phyloP scores from a whole-genome alignment of 2,329 filamentous ascomycete genomes.

The Diaporthe australafricana region DNA sequence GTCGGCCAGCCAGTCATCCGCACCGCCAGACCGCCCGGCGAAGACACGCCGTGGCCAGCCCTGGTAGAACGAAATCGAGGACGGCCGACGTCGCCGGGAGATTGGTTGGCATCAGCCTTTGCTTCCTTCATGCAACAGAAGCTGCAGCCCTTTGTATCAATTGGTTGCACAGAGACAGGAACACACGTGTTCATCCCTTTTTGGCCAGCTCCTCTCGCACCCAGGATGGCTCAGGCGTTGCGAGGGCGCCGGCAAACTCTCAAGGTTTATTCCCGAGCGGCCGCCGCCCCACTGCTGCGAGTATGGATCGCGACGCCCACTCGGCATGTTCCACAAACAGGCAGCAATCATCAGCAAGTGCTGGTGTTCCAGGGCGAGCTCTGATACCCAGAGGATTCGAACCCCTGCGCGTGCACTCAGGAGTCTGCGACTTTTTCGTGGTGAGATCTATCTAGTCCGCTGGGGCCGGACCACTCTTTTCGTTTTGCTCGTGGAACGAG shows the following conservation, averaged over 20 bases:
- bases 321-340: background rate
- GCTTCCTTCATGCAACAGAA: background rate
- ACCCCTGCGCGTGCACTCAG: background rate
- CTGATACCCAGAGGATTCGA: conserved; percentile 24
- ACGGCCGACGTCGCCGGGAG: background rate
- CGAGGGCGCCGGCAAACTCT: background rate
- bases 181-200: background rate
- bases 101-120: background rate
- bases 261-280: conserved; percentile 8
- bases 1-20: background rate
- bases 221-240: background rate
- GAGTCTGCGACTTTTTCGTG: background rate
- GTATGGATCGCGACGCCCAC: background rate
- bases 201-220: background rate
- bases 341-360: background rate
- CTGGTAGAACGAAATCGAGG: background rate
- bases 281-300: conserved; percentile 5
- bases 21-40: background rate
- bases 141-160: background rate
- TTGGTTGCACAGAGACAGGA: background rate
- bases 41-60: background rate
- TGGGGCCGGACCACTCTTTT: background rate
- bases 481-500: background rate
- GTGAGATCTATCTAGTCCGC: background rate
- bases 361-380: background rate